Evolutionary conservation across 2,329 filamentous ascomycete genomes (phyloP), one percentile per base, ranked within the genome.

Genomic region (Aspergillus niger): DNA sequence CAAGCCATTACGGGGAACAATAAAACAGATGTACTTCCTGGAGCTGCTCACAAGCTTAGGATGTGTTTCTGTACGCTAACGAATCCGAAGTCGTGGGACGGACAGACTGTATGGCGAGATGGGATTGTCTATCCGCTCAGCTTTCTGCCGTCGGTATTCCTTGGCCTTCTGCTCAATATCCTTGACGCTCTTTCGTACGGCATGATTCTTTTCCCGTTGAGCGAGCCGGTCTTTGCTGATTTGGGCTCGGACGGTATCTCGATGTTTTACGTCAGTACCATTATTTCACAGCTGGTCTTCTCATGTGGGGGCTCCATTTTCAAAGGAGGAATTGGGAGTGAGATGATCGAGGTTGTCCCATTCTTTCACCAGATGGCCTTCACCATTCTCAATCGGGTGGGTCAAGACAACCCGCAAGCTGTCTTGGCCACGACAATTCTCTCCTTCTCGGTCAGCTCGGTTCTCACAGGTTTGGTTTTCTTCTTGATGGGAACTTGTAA

Each of bases 341-440:
- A 99, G 76, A 89, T 99, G 88, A 99, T 98, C 67, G 95, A 99
- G 78, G 94, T 98, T 1, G 94, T 99, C 0, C 95, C 94, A 0
- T 99, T 99, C 79, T 98, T 99, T 74, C 95, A 99, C 79, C 96
- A 94, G 71, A 99, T 99, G 94, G 93, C 95, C 0, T 88, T 89
- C 64, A 94, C 90, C 30, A 97, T 98, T 72, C 87, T 95, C 66
- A 81, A 82, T 13, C 82, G 85, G 47, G 88, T 99, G 65, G 91
- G 94, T 15, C 86, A 90, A 63, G 88, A 93, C 20, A 88, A 95
- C 26, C 87, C 91, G 1, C 89, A 95, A 68, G 90, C 92, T 3
- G 89, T 99, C 50, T 90, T 97, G 65, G 93, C 95, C 30, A 99
- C 95, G 0, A 97, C 94, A 2, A 97, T 99, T 69, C 88, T 93